Evolutionary conservation across 805 yeast genomes (phyloP), one percentile per base, ranked within the genome.

Genomic region (Candida loeiensis): DNA sequence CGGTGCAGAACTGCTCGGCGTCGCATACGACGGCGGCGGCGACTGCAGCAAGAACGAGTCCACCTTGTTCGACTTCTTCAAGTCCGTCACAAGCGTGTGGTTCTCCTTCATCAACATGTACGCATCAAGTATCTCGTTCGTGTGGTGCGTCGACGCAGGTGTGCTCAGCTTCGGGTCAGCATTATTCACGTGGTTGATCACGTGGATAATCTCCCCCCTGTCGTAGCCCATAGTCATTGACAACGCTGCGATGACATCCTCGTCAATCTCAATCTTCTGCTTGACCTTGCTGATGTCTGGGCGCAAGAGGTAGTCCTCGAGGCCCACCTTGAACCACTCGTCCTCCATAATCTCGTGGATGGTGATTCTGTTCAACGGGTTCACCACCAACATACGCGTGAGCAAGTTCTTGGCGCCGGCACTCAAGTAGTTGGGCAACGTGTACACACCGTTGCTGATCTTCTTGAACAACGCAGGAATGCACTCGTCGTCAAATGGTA

Each of bases 81-180:
- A 70, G 51, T 81, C 89, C 47, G 76, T 78, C 39, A 84, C 83
- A 44, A 85, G 68, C 17, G 76, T 71, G 49, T 77, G 80, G 60
- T 88, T 88, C 54, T 89, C 95, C 58, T 79, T 79, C 74, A 89
- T 80, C 51, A 89, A 66, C 50, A 82, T 74, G 59, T 89, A 89
- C 8, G 95, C 95, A 62, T 89, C 95, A 52, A 87, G 71, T 32
- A 89, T 83, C 60, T 89, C 96, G 52, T 82, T 84, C 6, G 62
- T 49, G 36, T 71, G 69, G 17, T 29, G 45, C 11, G 40, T 34
- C 3, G 26, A 18, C 16, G 43, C 43, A n/a, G 38, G 39, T 3
- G 38, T 39, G 22, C 30, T 34, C 17, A 20, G 19, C 14, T 26
- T 24, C 14, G 13, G 25, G 15, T 22, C 22, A 14, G 11, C 39